phyloP scores from a whole-genome alignment of 208 protist species.

The Leishmania amazonensis region DNA sequence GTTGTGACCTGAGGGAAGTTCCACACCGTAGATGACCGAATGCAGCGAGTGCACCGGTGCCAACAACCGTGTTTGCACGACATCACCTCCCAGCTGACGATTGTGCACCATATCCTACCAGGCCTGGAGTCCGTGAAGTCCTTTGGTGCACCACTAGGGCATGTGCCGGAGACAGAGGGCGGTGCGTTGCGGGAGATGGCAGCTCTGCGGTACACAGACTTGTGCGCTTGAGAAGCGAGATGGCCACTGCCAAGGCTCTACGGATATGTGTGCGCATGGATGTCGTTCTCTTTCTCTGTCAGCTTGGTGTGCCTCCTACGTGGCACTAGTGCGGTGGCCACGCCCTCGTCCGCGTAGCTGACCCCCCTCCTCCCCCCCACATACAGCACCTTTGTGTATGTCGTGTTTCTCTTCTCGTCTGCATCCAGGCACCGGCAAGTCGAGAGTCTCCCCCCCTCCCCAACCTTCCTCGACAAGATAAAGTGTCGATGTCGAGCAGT shows the following conservation, averaged over 20 bases:
- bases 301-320: background rate
- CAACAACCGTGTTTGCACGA: background rate
- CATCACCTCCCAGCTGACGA: background rate
- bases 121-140: background rate
- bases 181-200: conserved; percentile 39
- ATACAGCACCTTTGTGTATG: background rate
- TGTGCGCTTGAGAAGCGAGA: background rate
- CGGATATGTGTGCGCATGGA: background rate
- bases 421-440: background rate
- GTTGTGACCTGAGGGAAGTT: background rate
- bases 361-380: too few relatives aligned
- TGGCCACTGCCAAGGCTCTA: background rate
- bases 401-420: background rate
- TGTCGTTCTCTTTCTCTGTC: background rate
- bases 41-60: background rate
- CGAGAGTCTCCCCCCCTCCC: background rate
- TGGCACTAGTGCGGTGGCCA: background rate
- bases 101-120: background rate
- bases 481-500: background rate
- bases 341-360: background rate
- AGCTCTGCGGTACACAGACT: conserved; percentile 18
- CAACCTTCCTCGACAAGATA: background rate
- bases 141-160: background rate
- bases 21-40: background rate
- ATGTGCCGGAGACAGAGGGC: conserved; percentile 34